Percentiles rank a stretch among this genome's conserved stretches.
Conservation (phyloP, 2,329 filamentous ascomycete genomes). For the Aspergillus viridinutans region DNA sequence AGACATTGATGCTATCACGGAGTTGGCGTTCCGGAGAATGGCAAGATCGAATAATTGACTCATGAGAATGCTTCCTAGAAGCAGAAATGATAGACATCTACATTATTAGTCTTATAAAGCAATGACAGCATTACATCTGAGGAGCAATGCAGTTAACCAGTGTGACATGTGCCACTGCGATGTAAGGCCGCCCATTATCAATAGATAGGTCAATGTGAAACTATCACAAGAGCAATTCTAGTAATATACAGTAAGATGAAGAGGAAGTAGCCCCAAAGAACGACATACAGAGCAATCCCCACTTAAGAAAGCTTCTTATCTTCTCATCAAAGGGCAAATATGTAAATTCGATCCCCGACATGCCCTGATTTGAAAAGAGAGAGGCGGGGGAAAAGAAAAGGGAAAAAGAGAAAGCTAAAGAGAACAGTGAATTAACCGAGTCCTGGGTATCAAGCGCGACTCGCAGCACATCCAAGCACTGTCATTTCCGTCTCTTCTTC, state of each 20-base stretch:
- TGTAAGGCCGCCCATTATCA: too few species aligned
- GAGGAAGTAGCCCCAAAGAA: background rate
- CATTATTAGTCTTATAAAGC: background rate
- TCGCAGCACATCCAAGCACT: constrained; percentile 13
- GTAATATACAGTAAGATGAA: background rate
- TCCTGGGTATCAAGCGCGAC: constrained; percentile 29
- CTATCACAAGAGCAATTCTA: background rate
- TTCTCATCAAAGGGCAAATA: background rate
- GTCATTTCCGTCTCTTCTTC: constrained; percentile 8
- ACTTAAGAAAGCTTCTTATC: background rate
- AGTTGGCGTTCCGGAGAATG: constrained; percentile 2
- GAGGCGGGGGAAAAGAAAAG: background rate
- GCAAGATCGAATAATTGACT: background rate
- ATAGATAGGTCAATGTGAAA: background rate
- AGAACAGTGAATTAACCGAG: constrained; percentile 14
- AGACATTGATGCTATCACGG: background rate
- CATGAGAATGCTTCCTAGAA: background rate
- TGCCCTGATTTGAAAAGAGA: background rate
- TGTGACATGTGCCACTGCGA: background rate
- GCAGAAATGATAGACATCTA: background rate
- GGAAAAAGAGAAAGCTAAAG: background rate
- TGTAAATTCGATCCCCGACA: background rate
- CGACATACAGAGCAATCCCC: background rate
- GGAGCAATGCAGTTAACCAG: background rate
- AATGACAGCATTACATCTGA: background rate